Percentiles rank a stretch among this genome's conserved stretches.
These are phyloP conservation scores for Pogostemon cablin DNA, from an alignment of 257 asterid genomes.

Conservation along the genomic window DNA sequence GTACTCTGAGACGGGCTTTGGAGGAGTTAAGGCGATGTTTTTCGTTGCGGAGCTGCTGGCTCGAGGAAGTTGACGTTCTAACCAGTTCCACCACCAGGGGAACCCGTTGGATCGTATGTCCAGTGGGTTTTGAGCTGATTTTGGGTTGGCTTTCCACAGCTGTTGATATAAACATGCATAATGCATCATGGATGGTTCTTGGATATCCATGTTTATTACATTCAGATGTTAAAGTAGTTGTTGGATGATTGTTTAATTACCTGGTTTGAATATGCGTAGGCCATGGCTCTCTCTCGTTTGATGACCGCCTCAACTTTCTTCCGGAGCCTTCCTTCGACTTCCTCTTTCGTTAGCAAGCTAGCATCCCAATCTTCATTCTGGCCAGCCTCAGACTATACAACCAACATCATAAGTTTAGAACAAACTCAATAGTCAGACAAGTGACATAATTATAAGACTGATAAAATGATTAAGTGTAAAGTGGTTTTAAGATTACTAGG, in stretches of 20 bases:
- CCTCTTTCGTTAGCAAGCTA: conserved; percentile 80
- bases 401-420: conserved; percentile 20
- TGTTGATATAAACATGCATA: conserved; percentile 30
- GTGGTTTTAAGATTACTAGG: too few relatives aligned
- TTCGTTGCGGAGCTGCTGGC: conserved; percentile 41
- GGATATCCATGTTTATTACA: background rate
- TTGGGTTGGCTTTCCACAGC: conserved; percentile 71
- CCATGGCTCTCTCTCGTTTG: conserved; percentile 92
- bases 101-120: conserved; percentile 60
- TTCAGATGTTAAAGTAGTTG: background rate
- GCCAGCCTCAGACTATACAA: conserved; percentile 63
- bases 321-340: conserved; percentile 62
- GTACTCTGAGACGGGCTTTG: conserved; percentile 61
- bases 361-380: conserved; percentile 78
- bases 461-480: too few relatives aligned
- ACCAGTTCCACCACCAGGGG: conserved; percentile 99
- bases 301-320: conserved; percentile 85
- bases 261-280: conserved; percentile 91
- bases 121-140: conserved; percentile 42
- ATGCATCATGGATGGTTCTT: too few relatives aligned
- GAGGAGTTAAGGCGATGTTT: conserved; percentile 49
- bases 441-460: too few relatives aligned
- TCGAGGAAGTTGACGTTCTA: conserved; percentile 70
- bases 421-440: conserved; percentile 4
- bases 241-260: conserved; percentile 32